phyloP scores from a whole-genome alignment of 2,329 filamentous ascomycete genomes.

The Pyricularia pennisetigena region DNA sequence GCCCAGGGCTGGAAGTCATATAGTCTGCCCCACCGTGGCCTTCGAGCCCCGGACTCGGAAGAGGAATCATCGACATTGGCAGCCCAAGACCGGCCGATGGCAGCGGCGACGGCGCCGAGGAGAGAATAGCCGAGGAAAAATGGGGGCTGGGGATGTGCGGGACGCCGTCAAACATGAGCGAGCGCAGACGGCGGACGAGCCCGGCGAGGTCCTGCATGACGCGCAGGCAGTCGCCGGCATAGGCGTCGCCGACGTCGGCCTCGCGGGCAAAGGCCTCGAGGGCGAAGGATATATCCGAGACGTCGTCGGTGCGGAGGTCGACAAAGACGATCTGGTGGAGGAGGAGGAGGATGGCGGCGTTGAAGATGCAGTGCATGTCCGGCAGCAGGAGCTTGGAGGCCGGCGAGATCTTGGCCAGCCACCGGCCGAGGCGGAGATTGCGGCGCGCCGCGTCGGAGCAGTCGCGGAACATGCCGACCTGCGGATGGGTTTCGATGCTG shows the following conservation, averaged over 20 bases:
- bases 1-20: not conserved
- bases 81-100: not conserved
- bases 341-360: slow-evolving; percentile 36
- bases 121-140: not conserved
- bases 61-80: not conserved
- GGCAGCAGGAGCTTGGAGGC: slow-evolving; percentile 30
- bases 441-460: slow-evolving; percentile 33
- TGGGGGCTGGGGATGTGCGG: slow-evolving; percentile 4
- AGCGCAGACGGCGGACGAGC: slow-evolving; percentile 4
- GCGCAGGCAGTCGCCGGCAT: slow-evolving; percentile 16
- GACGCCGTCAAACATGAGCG: slow-evolving; percentile 5
- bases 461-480: slow-evolving; percentile 20
- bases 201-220: slow-evolving; percentile 6
- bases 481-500: slow-evolving; percentile 16
- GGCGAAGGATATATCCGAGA: slow-evolving; percentile 27
- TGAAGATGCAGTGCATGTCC: slow-evolving; percentile 39
- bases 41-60: not conserved
- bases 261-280: slow-evolving; percentile 30
- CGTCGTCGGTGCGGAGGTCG: slow-evolving; percentile 17
- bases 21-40: not conserved
- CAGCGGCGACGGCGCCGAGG: not conserved
- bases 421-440: slow-evolving; percentile 33
- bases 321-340: slow-evolving; percentile 31
- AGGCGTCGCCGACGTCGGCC: slow-evolving; percentile 24
- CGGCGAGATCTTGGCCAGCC: slow-evolving; percentile 24